Base-by-base conservation (phyloP, 805 yeast species). In the Ogataea ganodermae region DNA sequence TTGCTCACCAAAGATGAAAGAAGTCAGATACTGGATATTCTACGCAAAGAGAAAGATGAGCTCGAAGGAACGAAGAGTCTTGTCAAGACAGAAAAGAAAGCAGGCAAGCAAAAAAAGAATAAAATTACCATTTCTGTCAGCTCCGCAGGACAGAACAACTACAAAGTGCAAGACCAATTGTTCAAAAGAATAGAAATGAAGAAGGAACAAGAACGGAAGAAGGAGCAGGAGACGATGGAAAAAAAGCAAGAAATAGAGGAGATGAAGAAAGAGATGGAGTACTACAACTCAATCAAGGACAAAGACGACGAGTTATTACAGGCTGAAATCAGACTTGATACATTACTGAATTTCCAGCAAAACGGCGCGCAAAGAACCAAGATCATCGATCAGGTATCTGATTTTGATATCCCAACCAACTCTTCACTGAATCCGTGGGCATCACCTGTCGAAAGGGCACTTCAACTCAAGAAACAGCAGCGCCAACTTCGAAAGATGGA, bases 321-420 rank as follows among this genome's bases (percentile, higher is more conserved):
- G 46, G 99, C 99, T 0, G 85, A 87, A 56, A 80, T 79, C 37
- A 72, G 91, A 42, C 69, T 94, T 41, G 87, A 88, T 26, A 84
- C 80, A 26, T 69, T 94, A 40, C 70, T 94, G 36, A 78, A 81
- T 51, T 94, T 83, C 65, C 99, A 94, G 64, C 88, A 80, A 2
- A 82, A 91, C 14, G 87, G 95, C 6, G 88, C 91, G 1, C 95
- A 89, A 63, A 75, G 99, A 63, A 94, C 99, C 0, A 81, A 80
- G 56, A 89, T 94, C 52, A 91, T 95, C 32, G 99, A 94, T 63
- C 84, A 89, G 61, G 97, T 95, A 0, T 81, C 96, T 4, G 99
- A 94, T 63, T 89, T 79, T 62, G 95, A 88, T 42, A 66, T 84
- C 46, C 71, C 76, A 13, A 68, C 74, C 28, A 70, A 71, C 2